Conservation (phyloP, 345 rosid species). For the Raphanus raphanistrum region DNA sequence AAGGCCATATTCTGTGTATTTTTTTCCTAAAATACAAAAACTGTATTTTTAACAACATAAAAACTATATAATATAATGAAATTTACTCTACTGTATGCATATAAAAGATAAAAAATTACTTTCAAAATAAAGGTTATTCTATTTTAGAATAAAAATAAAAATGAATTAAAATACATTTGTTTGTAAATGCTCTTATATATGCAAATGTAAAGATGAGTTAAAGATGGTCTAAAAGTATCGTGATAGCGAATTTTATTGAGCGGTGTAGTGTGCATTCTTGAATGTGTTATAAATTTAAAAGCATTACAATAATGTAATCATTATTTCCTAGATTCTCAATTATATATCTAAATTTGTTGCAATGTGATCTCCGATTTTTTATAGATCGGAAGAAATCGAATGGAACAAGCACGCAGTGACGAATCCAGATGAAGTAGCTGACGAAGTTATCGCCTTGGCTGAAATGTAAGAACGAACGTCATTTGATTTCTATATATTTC, state of each 20-base stretch:
- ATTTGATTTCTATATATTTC: not conserved
- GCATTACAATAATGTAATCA: not conserved
- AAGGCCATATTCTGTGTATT: not conserved
- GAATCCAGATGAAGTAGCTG: constrained; percentile 65
- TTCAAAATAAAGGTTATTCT: not conserved
- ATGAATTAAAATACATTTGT: not conserved
- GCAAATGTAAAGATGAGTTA: not conserved
- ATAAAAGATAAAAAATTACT: too few relatives aligned
- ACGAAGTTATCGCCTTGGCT: constrained; percentile 60
- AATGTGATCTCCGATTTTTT: not conserved
- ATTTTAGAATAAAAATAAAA: not conserved
- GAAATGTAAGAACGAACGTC: constrained; percentile 53
- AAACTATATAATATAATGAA: too few relatives aligned
- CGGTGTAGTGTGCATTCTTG: constrained; percentile 31
- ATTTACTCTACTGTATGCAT: not conserved
- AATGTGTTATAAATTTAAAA: not conserved
- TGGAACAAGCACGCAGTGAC: constrained; percentile 65
- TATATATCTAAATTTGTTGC: not conserved
- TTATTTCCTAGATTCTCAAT: constrained; percentile 20
- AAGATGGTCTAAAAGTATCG: constrained; percentile 42
- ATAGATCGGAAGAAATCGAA: constrained; percentile 41
- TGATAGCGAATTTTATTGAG: constrained; percentile 40
- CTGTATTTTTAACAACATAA: too few relatives aligned
- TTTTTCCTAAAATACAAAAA: not conserved
- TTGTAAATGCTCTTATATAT: not conserved